These are phyloP conservation scores for Clausena lansium DNA, from an alignment of 345 rosid genomes.

Conservation along the genomic window DNA sequence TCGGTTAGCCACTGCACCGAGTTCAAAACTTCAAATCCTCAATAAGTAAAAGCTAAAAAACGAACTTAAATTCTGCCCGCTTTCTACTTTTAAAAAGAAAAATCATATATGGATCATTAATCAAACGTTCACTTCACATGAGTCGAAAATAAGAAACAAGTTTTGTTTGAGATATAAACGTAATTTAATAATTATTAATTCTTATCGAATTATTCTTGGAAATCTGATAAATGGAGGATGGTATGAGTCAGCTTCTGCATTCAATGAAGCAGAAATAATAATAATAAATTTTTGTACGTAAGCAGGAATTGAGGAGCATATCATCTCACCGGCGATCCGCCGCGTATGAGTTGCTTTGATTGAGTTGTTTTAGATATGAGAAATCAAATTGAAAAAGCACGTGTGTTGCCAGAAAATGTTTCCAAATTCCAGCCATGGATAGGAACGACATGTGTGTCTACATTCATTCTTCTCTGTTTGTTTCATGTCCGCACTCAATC, in stretches of 20 bases:
- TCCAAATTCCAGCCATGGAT: background rate
- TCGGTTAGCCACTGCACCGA: no score
- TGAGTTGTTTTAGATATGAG: no score
- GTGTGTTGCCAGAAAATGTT: background rate
- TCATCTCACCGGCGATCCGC: no score
- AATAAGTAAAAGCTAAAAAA: no score
- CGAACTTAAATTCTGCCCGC: no score
- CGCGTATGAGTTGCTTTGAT: no score
- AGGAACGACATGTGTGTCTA: background rate
- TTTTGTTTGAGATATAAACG: background rate
- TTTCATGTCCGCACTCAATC: no score
- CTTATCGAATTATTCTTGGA: background rate
- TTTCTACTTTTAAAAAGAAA: background rate
- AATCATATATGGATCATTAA: background rate
- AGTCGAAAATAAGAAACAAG: background rate
- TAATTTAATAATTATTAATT: no score
- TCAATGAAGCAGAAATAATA: background rate
- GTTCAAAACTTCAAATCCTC: no score
- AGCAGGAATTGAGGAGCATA: no score
- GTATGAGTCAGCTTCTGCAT: background rate
- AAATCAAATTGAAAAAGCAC: background rate
- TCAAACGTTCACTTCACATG: background rate
- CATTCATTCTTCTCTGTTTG: no score
- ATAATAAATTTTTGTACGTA: no score
- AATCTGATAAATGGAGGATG: background rate